Evolutionary conservation across 306 rosid species (phyloP).

Genomic region (Clitoria ternatea): DNA sequence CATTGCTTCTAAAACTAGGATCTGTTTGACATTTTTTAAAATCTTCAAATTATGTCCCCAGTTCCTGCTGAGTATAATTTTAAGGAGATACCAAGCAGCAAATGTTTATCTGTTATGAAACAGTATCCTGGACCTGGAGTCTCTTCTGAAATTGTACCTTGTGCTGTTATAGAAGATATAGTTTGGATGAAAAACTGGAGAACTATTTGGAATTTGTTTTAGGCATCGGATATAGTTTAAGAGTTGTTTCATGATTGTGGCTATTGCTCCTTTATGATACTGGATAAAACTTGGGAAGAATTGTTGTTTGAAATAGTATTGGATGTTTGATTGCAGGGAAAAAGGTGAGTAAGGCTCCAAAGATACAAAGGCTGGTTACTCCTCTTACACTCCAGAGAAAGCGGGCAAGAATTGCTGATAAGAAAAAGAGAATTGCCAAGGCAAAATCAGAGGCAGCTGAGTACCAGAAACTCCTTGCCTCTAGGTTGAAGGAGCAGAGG

Average conservation of each 20-base stretch:
- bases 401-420: constrained; percentile 37
- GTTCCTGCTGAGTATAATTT: background rate
- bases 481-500: constrained; percentile 43
- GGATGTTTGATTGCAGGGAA: constrained; percentile 23
- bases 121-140: background rate
- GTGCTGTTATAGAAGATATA: background rate
- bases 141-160: background rate
- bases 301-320: background rate
- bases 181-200: background rate
- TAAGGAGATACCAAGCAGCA: background rate
- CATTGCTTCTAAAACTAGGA: too few species aligned
- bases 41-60: background rate
- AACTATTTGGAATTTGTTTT: background rate
- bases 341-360: constrained; percentile 45
- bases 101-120: background rate
- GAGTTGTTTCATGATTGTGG: background rate
- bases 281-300: background rate
- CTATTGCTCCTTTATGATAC: background rate
- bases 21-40: too few species aligned
- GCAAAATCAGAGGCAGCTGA: constrained; percentile 45
- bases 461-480: constrained; percentile 44
- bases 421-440: constrained; percentile 42
- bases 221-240: too few species aligned
- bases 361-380: constrained; percentile 39
- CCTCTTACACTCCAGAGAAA: constrained; percentile 46